phyloP scores from a whole-genome alignment of 2,329 filamentous ascomycete genomes.

The Curvularia verruculosa region DNA sequence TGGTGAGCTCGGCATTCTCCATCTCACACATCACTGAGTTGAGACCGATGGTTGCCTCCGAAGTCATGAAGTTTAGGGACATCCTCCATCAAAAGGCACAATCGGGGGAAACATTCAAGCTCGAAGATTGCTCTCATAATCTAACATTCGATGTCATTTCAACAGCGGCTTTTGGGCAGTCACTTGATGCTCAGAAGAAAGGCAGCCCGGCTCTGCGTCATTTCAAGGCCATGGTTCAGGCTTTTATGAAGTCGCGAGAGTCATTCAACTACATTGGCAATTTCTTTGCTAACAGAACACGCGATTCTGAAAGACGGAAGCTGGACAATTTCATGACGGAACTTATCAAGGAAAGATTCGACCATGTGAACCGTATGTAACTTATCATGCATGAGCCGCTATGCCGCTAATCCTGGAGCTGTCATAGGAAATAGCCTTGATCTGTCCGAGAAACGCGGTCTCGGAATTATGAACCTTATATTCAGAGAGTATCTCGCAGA shows the following conservation, averaged over 20 bases:
- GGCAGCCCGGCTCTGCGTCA: slow-evolving; percentile 26
- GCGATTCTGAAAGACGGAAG: slow-evolving; percentile 19
- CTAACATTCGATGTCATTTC: slow-evolving; percentile 40
- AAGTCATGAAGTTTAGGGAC: slow-evolving; percentile 40
- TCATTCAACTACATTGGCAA: slow-evolving; percentile 30
- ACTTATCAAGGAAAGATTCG: slow-evolving; percentile 48
- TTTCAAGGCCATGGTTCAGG: slow-evolving; percentile 28
- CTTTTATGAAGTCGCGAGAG: slow-evolving; percentile 19
- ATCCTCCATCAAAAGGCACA: slow-evolving; percentile 28
- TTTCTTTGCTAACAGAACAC: slow-evolving; percentile 18
- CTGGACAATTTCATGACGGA: slow-evolving; percentile 44
- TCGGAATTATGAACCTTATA: slow-evolving; percentile 46
- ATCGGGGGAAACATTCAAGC: slow-evolving; percentile 29
- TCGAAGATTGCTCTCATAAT: slow-evolving; percentile 31
- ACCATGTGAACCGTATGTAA: slow-evolving; percentile 20
- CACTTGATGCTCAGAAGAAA: slow-evolving; percentile 33
- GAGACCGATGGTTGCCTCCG: slow-evolving; percentile 27
- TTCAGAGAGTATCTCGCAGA: slow-evolving; percentile 37
- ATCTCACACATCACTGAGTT: slow-evolving; percentile 39
- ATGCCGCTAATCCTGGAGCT: not conserved
- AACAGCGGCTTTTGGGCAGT: slow-evolving; percentile 32
- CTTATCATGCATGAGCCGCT: not conserved
- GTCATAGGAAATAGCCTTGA: slow-evolving; percentile 35
- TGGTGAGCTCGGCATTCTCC: slow-evolving; percentile 47
- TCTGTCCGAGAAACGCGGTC: slow-evolving; percentile 45